Base-by-base conservation (phyloP, 768 basidiomycete genomes). In the Lactifluus rugatus region DNA sequence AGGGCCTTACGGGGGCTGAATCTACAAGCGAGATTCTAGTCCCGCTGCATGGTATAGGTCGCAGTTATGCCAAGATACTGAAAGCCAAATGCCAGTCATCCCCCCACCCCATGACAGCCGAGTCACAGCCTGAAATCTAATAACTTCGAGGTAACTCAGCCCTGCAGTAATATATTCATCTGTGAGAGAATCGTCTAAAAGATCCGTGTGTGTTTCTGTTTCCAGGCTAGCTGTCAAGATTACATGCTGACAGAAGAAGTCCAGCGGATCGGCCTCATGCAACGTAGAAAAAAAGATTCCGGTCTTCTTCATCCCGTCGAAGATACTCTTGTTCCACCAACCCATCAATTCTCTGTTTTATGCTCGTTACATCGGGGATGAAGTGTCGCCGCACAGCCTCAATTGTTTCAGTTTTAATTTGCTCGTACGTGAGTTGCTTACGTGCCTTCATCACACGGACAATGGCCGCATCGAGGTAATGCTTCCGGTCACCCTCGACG, bases 401-500 rank as follows among this genome's bases (percentile, higher is more conserved):
- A 57, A 96, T 83, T 10, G 90, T 89, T 62, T 84, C 84, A 50
- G 82, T 80, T 71, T 90, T 86, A 66, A 98, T 78, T 63, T 86
- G 78, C 64, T 88, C 83, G 65, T 91, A 83, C 25, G 74, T 76
- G 71, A 95, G 75, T 71, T 88, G 87, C 73, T 95, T 98, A 65
- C 82, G 81, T 2, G 83, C 84, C 70, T 98, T 98, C 93, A 98
- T 94, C 66, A 95, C 83, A 6, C 96, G 85, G 34, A 99, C 95
- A 65, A 99, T 94, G 21, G 94, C 94, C 0, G 93, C 93, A 64
- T 98, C 93, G 14, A 98, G 76, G 57, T 85, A 84, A 65, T 85
- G 80, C 60, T 85, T 84, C 59, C 95, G 82, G 70, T 97, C 93
- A 36, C 84, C 82, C 63, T 94, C 89, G 39, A 99, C 91, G 47